A percentile compares a stretch with the other conserved stretches of the same genome.
Conservation (phyloP, 306 rosid genomes). For the Betula pendula region DNA sequence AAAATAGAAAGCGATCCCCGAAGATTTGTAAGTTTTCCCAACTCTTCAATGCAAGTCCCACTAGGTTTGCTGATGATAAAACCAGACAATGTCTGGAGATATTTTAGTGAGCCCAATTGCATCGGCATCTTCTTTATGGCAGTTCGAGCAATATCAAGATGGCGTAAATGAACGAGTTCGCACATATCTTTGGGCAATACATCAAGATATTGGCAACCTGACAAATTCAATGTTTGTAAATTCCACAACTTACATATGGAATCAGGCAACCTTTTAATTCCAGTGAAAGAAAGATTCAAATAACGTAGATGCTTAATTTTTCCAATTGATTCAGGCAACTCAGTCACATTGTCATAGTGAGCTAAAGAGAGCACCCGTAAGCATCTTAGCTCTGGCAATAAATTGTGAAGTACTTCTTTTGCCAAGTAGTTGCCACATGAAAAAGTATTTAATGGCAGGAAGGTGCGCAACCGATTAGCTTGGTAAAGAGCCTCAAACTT, state of each 20-base stretch:
- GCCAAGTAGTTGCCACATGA: background rate
- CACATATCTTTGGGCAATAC: constrained; percentile 14
- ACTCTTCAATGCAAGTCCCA: constrained; percentile 10
- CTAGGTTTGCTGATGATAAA: constrained; percentile 21
- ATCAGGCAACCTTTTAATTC: constrained; percentile 17
- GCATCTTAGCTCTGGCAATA: background rate
- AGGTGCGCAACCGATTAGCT: constrained; percentile 20
- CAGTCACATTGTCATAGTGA: background rate
- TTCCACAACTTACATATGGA: constrained; percentile 26
- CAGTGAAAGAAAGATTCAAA: constrained; percentile 28
- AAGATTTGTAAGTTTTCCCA: constrained; percentile 20
- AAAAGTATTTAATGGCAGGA: constrained; percentile 17
- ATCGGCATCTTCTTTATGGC: constrained; percentile 18
- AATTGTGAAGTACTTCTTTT: background rate
- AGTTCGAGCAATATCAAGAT: constrained; percentile 19
- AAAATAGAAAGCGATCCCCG: background rate
- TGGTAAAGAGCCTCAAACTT: constrained; percentile 28
- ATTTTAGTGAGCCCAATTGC: constrained; percentile 11
- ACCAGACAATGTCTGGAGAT: constrained; percentile 24
- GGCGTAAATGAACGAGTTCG: constrained; percentile 25
- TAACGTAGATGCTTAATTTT: constrained; percentile 29
- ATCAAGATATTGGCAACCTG: background rate
- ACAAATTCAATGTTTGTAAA: constrained; percentile 37
- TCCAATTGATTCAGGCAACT: constrained; percentile 23
- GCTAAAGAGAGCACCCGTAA: constrained; percentile 31